Base-by-base conservation (phyloP, 2,329 filamentous ascomycete genomes). In the Polytolypa hystricis region DNA sequence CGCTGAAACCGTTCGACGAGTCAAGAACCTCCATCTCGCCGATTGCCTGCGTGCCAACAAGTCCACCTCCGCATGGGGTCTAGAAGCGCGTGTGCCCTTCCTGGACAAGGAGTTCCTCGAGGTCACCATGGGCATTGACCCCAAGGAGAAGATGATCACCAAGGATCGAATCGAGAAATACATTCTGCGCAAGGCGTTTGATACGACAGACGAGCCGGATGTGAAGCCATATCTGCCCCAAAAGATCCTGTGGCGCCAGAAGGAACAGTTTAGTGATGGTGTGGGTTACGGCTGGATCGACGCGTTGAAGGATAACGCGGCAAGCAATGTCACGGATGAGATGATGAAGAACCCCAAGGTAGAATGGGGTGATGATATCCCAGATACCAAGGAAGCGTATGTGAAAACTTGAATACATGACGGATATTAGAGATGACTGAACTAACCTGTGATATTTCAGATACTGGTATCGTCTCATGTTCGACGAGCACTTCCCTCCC, bases 211-310 rank as follows among this genome's bases (percentile, higher is more conserved):
- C 55, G 83, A 94, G 64, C 85, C 87, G 11, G 78, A 72, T 32
- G 74, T 72, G 33, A 66, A 82, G 49, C 79, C 91, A 7, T 98
- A 96, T 67, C 77, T 98, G n/a, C 91, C 93, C 5, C 80, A 94
- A 12, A 78, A 87, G 60, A 98, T 98, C 51, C 78, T 98, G 39
- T 98, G 85, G 83, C 76, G 93, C 58, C 93, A 98, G 66, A 98
- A 98, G 77, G 91, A 98, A 70, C 91, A 98, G 67, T 98, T 98
- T 71, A 93, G 82, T 41, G 93, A 98, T 54, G 93, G 91, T 58
- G 91, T 98, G 40, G 91, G 91, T 40, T 98, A 98, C 67, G 87
- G 91, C 45, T 98, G 91, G 91, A 98, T 98, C 57, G 91, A 98
- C 56, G 83, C 80, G 5, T 77, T 98, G 53, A 96, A 95, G 73